Evolutionary conservation across 2,329 filamentous ascomycete species (phyloP), one percentile per base, ranked within the genome.

Genomic region (Domatiomyces globalis): DNA sequence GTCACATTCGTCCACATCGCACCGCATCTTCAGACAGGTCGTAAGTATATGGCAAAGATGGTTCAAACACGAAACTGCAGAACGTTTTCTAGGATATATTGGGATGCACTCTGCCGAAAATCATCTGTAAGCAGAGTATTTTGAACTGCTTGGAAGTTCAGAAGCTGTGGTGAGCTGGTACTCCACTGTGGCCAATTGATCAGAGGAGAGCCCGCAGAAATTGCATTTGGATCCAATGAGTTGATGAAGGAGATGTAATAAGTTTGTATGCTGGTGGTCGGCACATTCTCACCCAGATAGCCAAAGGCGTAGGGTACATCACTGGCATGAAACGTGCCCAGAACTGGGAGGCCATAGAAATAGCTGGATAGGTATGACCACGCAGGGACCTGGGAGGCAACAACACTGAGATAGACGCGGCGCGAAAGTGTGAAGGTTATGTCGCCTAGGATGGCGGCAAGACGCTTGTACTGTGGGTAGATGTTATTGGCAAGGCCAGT

Each of bases 351-450:
- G 8, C 81, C 81, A 62, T 82, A 79, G 69, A 83, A 67, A 67
- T 89, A 89, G 0, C 79, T 82, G 0, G 81, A 69, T 1, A 92
- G 74, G 67, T 88, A 92, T 0, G 82, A 86, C 84, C 84, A 92
- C 1, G 72, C 69, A 0, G 80, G 79, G 0, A 87, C 78, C 29
- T 66, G 59, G 0, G 81, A 80, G 55, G 79, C 73, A 10, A 70
- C 67, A 1, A 67, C 50, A 0, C 64, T 61, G 19, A 92, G 75
- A 64, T 85, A 81, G 4, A 74, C 54, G 15, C 86, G 79, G 1
- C 85, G 79, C 0, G 79, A 78, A 0, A 92, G 72, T 0, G 82
- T 89, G 67, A 92, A 90, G 1, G 78, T 78, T 1, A 68, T 63
- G 61, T 83, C 79, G 15, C 79, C 78, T 5, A 66, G 63, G 56